Base-by-base conservation (phyloP, 2,329 filamentous ascomycete genomes). In the Cladosporium sp. region DNA sequence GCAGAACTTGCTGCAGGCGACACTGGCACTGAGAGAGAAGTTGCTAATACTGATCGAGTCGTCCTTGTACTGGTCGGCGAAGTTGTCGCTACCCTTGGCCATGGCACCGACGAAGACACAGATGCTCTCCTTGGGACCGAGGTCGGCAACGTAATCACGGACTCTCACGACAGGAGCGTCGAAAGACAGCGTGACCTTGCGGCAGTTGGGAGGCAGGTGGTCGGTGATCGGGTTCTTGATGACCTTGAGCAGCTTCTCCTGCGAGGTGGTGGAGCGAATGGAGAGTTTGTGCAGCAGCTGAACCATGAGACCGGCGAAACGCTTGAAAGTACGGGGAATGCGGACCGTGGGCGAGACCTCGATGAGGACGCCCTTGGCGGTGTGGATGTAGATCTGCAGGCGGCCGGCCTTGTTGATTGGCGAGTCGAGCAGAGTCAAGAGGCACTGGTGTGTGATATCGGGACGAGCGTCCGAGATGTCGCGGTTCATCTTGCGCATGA, bases 1-100 rank as follows among this genome's bases (percentile, higher is more conserved):
- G 73, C 93, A 97, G 78, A 98, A 97, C 73, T 97, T 98, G 82
- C 92, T 96, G 80, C 93, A 98, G 41, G 93, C 92, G 57, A 98
- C 93, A 76, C 92, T 97, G 56, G 93, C 93, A 66, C 89, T 95
- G 58, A 98, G 79, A 67, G 91, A 95, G 79, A 88, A 98, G 72
- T 96, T 95, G 79, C 92, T 97, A 75, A 98, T 97, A 63, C 87
- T 89, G 68, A 98, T 97, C 66, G 95, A 89, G 74, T 98, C 93
- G 68, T 97, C 92, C 65, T 97, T 95, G 72, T 87, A 89, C 38
- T 82, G 81, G 68, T 98, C 93, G 59, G 93, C 93, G 69, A 98
- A 98, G 72, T 89, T 92, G 69, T 98, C 93, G 51, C 84, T 82
- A 14, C 93, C 93, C 76, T 97, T 97, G 55, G 93, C 93, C 92